These are phyloP conservation scores for Aspergillus pseudoglaucus DNA, from an alignment of 2,329 filamentous ascomycete genomes.

Conservation along the genomic window DNA sequence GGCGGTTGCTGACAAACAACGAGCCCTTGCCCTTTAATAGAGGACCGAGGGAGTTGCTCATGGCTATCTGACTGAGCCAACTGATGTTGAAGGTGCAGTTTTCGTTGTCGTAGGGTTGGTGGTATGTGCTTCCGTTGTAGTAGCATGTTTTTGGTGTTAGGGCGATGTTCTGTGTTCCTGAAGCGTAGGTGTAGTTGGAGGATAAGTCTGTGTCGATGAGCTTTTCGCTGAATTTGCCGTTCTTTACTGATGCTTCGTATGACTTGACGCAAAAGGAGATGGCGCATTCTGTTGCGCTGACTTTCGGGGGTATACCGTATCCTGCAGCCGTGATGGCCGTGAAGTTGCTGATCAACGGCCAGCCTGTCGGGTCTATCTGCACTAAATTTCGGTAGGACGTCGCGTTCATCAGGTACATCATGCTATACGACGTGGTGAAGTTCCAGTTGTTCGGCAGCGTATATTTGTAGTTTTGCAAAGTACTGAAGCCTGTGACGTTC, in stretches of 20 bases:
- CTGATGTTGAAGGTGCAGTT: conserved; percentile 16
- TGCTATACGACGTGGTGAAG: conserved; percentile 9
- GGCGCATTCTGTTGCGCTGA: conserved; percentile 17
- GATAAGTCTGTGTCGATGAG: conserved; percentile 5
- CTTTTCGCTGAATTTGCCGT: conserved; percentile 13
- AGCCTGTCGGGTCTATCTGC: conserved; percentile 6
- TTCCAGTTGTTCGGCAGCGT: conserved; percentile 13
- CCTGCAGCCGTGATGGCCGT: conserved; percentile 14
- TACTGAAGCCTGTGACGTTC: not conserved
- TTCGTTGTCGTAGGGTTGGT: not conserved
- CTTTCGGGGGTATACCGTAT: conserved; percentile 8
- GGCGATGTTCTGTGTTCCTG: conserved; percentile 1
- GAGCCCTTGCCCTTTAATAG: conserved; percentile 14
- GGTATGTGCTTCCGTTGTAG: conserved; percentile 9
- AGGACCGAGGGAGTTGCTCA: conserved; percentile 13
- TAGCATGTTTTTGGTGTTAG: conserved; percentile 18
- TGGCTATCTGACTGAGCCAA: conserved; percentile 12
- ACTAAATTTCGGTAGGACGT: conserved; percentile 10
- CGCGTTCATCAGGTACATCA: conserved; percentile 15
- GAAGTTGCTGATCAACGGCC: conserved; percentile 16
- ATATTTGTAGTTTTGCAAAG: conserved; percentile 11
- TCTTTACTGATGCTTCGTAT: conserved; percentile 11
- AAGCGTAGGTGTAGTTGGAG: conserved; percentile 7
- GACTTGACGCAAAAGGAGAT: conserved; percentile 19
- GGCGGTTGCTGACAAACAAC: conserved; percentile 13